phyloP scores from a whole-genome alignment of 345 rosid genomes.

The Combretum micranthum region DNA sequence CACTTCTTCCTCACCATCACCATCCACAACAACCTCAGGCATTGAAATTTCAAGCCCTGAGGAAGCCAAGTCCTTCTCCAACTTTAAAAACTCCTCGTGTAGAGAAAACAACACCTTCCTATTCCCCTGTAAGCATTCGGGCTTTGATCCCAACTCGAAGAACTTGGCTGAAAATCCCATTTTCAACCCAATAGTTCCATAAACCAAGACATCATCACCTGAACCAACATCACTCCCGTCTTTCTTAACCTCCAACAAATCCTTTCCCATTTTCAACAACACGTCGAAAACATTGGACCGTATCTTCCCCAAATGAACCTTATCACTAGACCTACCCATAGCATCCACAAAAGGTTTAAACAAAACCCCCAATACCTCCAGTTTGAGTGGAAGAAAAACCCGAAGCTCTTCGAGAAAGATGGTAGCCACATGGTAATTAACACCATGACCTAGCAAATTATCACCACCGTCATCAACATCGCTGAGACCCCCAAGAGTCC shows the following conservation, averaged over 20 bases:
- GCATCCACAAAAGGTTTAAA: constrained; percentile 38
- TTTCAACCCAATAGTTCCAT: constrained; percentile 48
- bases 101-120: constrained; percentile 63
- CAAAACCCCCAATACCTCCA: constrained; percentile 39
- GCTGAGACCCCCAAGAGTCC: constrained; percentile 27
- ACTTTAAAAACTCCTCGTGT: constrained; percentile 59
- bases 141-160: constrained; percentile 70
- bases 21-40: constrained; percentile 21
- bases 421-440: constrained; percentile 71
- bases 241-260: constrained; percentile 44
- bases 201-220: constrained; percentile 37
- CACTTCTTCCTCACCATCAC: constrained; percentile 29
- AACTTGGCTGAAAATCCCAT: constrained; percentile 58
- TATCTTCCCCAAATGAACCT: constrained; percentile 63
- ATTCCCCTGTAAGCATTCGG: constrained; percentile 71
- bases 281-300: constrained; percentile 62
- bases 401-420: constrained; percentile 70
- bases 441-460: constrained; percentile 62
- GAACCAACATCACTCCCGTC: constrained; percentile 28
- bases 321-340: constrained; percentile 56
- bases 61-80: constrained; percentile 55
- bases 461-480: constrained; percentile 21
- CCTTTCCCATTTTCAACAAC: constrained; percentile 48
- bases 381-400: constrained; percentile 52
- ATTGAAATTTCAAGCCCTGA: constrained; percentile 41